Evolutionary conservation across 345 rosid genomes (phyloP).

Genomic region (Citrus australasica): DNA sequence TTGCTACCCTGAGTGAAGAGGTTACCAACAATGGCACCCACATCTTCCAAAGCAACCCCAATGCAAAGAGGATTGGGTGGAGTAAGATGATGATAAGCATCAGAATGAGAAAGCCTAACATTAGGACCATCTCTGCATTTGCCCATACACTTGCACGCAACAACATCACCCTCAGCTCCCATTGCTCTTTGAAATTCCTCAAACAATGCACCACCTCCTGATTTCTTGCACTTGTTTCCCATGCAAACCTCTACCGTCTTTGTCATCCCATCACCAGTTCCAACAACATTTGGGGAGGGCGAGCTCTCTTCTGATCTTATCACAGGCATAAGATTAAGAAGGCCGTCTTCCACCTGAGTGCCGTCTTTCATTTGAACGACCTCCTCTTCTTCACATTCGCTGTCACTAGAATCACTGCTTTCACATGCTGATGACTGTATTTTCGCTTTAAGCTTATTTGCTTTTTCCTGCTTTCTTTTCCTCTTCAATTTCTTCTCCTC

Average conservation of each 20-base stretch:
- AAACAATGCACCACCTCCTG: conserved; percentile 53
- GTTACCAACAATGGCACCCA: conserved; percentile 44
- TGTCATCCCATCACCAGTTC: neutral
- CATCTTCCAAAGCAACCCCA: conserved; percentile 71
- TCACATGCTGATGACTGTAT: conserved; percentile 33
- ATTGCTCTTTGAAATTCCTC: conserved; percentile 51
- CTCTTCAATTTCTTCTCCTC: conserved; percentile 57
- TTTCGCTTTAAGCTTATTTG: conserved; percentile 37
- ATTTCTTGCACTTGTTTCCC: conserved; percentile 73
- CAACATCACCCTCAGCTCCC: conserved; percentile 45
- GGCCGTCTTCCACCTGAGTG: conserved; percentile 29
- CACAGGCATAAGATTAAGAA: conserved; percentile 15
- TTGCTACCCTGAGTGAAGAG: conserved; percentile 26
- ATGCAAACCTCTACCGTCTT: conserved; percentile 66
- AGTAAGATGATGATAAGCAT: neutral
- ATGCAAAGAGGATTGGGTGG: conserved; percentile 50
- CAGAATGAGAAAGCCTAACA: conserved; percentile 36
- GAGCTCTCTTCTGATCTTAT: neutral
- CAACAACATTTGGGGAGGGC: neutral
- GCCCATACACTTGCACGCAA: conserved; percentile 76
- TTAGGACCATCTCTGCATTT: conserved; percentile 78
- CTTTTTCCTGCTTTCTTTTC: conserved; percentile 47
- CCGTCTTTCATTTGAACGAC: neutral
- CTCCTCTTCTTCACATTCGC: conserved; percentile 51
- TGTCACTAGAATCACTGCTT: conserved; percentile 30